phyloP scores from a whole-genome alignment of 2,329 filamentous ascomycete species.

The Fusarium sp. region DNA sequence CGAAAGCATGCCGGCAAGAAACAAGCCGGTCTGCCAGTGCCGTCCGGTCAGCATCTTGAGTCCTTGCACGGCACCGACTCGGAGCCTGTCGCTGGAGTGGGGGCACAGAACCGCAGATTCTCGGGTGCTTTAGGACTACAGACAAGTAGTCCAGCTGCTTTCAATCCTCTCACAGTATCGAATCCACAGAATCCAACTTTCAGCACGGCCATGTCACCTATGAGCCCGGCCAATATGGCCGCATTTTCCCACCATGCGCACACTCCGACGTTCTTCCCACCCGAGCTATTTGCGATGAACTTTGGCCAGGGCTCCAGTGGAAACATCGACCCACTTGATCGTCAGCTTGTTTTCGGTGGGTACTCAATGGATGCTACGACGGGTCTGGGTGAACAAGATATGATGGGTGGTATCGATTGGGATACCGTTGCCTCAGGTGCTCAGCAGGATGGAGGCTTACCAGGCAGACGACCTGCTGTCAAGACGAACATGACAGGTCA shows the following conservation, averaged over 20 bases:
- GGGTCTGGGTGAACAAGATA: conserved; percentile 54
- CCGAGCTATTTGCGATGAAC: conserved; percentile 66
- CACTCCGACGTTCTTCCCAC: conserved; percentile 61
- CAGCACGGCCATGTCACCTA: conserved; percentile 64
- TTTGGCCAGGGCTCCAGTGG: conserved; percentile 63
- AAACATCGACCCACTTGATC: conserved; percentile 77
- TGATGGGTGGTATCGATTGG: conserved; percentile 62
- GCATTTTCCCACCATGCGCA: conserved; percentile 56
- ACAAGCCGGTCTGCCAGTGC: conserved; percentile 26
- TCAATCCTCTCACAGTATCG: conserved; percentile 58
- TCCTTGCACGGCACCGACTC: conserved; percentile 35
- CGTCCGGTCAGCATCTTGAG: conserved; percentile 42
- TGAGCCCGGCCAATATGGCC: conserved; percentile 63
- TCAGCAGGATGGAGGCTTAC: conserved; percentile 46
- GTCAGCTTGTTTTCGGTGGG: conserved; percentile 81
- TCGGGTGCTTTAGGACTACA: conserved; percentile 59
- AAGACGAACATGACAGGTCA: conserved; percentile 52
- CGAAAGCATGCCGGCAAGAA: conserved; percentile 58
- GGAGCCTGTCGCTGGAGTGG: conserved; percentile 26
- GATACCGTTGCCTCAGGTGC: conserved; percentile 55
- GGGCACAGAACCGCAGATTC: conserved; percentile 55
- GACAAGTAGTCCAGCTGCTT: conserved; percentile 55
- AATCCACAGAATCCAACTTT: conserved; percentile 59
- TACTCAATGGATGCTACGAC: conserved; percentile 69
- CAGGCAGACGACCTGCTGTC: conserved; percentile 48